Evolutionary conservation across 129 eudicot species (phyloP).

Genomic region (Kitagawia praeruptora): DNA sequence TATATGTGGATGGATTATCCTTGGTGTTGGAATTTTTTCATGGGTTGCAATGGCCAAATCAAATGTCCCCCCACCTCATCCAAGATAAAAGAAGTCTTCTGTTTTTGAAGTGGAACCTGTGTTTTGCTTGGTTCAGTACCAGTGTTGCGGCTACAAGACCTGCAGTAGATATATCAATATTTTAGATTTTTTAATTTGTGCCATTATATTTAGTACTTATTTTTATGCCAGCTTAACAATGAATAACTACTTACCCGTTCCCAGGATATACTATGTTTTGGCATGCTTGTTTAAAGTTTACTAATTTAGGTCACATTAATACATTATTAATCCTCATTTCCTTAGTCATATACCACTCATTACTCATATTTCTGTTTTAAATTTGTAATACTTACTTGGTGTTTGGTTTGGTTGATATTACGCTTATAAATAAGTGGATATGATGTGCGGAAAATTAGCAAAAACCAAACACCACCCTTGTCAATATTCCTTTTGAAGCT

Average conservation of each 20-base stretch:
- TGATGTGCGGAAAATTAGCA: no score
- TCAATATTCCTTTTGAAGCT: no score
- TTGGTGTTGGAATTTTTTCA: constrained; percentile 37
- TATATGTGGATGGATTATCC: constrained; percentile 52
- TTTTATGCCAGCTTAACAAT: background rate
- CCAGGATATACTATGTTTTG: background rate
- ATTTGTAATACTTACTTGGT: no score
- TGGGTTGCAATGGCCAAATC: constrained; percentile 47
- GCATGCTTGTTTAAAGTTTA: background rate
- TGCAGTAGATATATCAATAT: background rate
- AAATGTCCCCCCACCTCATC: constrained; percentile 28
- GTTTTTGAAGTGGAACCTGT: background rate
- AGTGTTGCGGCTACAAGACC: background rate
- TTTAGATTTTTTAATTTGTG: background rate
- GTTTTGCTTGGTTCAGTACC: background rate
- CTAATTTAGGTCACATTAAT: no score
- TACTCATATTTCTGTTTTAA: no score
- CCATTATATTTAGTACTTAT: no score
- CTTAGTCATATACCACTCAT: no score
- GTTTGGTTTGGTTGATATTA: no score
- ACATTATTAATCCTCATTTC: no score
- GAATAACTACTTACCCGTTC: background rate
- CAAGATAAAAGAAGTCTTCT: constrained; percentile 19
- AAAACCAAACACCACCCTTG: no score
- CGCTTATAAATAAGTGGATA: no score